Percentiles rank a stretch among this genome's conserved stretches.
Evolutionary conservation across 176 grass and related monocot genomes (phyloP).

Genomic region (Dactylis glomerata): DNA sequence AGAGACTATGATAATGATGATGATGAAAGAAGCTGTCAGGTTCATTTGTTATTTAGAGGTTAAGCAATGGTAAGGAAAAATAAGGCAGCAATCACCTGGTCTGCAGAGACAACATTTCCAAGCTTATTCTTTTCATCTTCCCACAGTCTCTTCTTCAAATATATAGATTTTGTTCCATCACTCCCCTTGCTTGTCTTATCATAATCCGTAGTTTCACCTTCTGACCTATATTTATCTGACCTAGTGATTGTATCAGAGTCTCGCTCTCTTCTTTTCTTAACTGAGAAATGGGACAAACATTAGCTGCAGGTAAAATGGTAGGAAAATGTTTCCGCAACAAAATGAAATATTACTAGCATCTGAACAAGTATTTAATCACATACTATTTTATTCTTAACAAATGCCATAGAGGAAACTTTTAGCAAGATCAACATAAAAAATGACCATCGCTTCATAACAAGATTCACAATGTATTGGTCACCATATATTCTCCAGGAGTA

Average conservation of each 20-base stretch:
- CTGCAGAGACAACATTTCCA: constrained; percentile 35
- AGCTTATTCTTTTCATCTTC: constrained; percentile 59
- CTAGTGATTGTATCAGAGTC: constrained; percentile 37
- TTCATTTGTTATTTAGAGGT: not conserved
- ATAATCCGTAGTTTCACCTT: constrained; percentile 36
- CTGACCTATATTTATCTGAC: constrained; percentile 49
- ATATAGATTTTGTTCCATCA: constrained; percentile 54
- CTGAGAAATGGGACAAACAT: constrained; percentile 28
- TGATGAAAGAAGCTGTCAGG: not conserved
- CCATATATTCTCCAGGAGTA: not conserved
- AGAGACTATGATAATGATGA: not conserved
- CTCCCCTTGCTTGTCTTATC: constrained; percentile 50
- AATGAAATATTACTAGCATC: not conserved
- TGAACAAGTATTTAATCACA: not conserved
- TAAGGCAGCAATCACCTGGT: constrained; percentile 36
- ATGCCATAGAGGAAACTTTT: not conserved
- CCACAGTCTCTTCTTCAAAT: constrained; percentile 53
- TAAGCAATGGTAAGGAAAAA: not conserved
- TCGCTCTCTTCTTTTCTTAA: constrained; percentile 53
- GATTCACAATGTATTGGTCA: constrained; percentile 13
- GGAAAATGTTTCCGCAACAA: constrained; percentile 6
- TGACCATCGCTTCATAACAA: not conserved
- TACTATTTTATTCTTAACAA: not conserved
- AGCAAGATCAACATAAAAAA: not conserved
- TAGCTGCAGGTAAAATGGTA: not conserved